Conservation (phyloP, 306 rosid genomes). For the Vachellia pachyceras region DNA sequence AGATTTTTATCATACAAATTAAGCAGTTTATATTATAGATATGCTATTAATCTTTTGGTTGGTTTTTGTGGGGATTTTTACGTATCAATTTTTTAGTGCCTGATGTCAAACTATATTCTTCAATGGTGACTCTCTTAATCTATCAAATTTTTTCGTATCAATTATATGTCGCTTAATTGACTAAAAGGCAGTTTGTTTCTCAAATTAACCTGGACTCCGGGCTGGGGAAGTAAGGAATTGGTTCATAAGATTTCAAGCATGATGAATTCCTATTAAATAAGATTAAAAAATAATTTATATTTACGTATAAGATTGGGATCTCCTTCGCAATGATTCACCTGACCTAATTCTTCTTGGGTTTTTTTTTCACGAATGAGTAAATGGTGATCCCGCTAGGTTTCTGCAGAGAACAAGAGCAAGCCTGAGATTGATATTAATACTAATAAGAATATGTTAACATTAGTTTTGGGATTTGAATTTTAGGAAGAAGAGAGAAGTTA, state of each 20-base stretch:
- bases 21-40: neutral
- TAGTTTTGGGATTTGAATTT: conserved; percentile 34
- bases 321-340: neutral
- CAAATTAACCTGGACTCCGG: neutral
- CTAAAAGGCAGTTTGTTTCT: neutral
- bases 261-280: neutral
- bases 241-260: neutral
- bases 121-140: neutral
- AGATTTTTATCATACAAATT: too few species aligned
- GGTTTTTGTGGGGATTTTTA: neutral
- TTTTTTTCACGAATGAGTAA: neutral
- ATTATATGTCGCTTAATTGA: neutral
- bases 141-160: too few species aligned
- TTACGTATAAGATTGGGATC: neutral
- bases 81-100: neutral
- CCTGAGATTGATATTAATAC: neutral
- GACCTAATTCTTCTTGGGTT: neutral
- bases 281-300: neutral
- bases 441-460: neutral
- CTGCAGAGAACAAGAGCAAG: neutral
- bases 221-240: too few species aligned
- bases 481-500: conserved; percentile 41
- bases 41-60: neutral
- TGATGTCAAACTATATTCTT: neutral
- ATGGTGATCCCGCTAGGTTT: neutral